Base-by-base conservation (phyloP, 306 rosid species). In the Begonia fuchsioides region DNA sequence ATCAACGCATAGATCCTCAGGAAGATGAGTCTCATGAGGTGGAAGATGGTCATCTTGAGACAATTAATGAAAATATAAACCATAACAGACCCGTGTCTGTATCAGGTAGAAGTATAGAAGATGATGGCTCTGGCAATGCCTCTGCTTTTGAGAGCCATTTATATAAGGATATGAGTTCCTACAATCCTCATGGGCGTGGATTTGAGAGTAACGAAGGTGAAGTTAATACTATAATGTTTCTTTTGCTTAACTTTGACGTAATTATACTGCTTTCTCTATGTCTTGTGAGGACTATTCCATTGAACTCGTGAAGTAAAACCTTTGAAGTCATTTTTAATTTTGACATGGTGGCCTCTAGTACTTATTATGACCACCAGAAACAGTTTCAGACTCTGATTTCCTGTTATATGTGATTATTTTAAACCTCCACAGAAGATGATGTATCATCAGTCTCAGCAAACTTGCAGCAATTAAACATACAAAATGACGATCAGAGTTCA, bases 181-280 rank as follows among this genome's bases (percentile, higher is more conserved):
- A 86, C 54, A 49, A 82, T 43, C 64, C 72, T 49, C 87, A 79
- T 40, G 52, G 55, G 47, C 94, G 72, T 64, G 65, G 63, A 43
- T 72, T 77, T 43, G 85, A 86, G 64, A 69, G 73, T 35, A 56
- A 61, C 49, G 95, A 80, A 81, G 94, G 97, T 90, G 55, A 60
- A 17, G 8, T 4, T 26, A 4, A 26, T 26, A 4, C 35, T 26
- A 26, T 26, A 8, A 26, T 26, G 35, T 26, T 26, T 0, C 35
- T 4, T 26, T 26, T 0, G 8, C 35, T 26, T 6, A 26, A 26
- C 35, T 26, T 26, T 20, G 32, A 5, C 3, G 6, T 20, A 20
- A 20, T 20, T 20, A 20, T 0, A 7, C 32, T 1, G 0, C 6
- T 3, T 1, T 20, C 0, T 26, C 1, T 4, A 26, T 26, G 35